A percentile compares a stretch with the other conserved stretches of the same genome.
Evolutionary conservation across 768 basidiomycete species (phyloP).

Genomic region (Terana coerulea): DNA sequence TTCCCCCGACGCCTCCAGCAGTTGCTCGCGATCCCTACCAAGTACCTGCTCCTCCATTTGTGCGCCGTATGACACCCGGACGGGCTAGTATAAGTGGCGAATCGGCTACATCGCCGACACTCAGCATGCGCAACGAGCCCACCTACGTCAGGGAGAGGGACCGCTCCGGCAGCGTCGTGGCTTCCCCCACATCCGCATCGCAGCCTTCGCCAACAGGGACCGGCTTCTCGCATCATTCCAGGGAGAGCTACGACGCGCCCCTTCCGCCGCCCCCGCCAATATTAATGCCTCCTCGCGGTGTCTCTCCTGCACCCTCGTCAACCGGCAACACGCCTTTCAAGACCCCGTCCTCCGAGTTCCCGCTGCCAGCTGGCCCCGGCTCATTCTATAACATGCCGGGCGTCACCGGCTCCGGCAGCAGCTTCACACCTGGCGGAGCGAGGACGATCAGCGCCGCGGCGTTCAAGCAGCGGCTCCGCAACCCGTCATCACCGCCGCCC

Average conservation of each 20-base stretch:
- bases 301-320: conserved; percentile 21
- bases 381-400: conserved; percentile 21
- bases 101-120: conserved; percentile 3
- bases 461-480: conserved; percentile 49
- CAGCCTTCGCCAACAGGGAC: neutral
- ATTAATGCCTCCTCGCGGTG: conserved; percentile 8
- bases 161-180: neutral
- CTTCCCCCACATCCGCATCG: neutral
- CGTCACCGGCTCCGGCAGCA: conserved; percentile 22
- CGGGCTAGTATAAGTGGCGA: neutral
- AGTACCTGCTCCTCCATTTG: conserved; percentile 36
- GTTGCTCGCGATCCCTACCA: conserved; percentile 28
- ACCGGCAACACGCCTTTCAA: conserved; percentile 30
- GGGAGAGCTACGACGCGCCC: neutral
- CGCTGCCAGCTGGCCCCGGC: conserved; percentile 15
- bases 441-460: conserved; percentile 76
- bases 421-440: conserved; percentile 23
- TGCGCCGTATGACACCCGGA: neutral
- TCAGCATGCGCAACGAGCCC: neutral
- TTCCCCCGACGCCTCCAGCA: conserved; percentile 22
- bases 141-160: conserved; percentile 12
- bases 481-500: conserved; percentile 14
- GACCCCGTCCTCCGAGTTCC: conserved; percentile 42
- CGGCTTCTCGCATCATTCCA: neutral
- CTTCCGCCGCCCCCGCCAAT: conserved; percentile 23